phyloP scores from a whole-genome alignment of 2,329 filamentous ascomycete genomes.

The Sclerotinia subarctica region DNA sequence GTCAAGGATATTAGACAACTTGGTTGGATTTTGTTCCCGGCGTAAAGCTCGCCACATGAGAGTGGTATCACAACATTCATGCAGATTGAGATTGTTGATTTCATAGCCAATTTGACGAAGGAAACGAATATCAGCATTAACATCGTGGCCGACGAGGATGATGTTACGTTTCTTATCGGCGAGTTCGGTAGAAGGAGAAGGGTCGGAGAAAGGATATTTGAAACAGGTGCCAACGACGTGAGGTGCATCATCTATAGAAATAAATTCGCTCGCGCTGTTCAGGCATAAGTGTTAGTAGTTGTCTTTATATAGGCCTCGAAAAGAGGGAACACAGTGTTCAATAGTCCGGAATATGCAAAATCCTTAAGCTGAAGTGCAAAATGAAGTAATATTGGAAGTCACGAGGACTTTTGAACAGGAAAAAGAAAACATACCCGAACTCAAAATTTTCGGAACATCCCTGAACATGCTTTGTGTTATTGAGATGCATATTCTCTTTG shows the following conservation, averaged over 20 bases:
- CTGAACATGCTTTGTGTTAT: constrained; percentile 65
- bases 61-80: constrained; percentile 71
- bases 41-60: constrained; percentile 64
- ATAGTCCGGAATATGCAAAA: neutral
- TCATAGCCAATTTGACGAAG: constrained; percentile 64
- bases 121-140: constrained; percentile 64
- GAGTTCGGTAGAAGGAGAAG: neutral
- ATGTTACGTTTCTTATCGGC: constrained; percentile 50
- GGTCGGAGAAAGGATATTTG: constrained; percentile 50
- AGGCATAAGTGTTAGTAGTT: neutral
- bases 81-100: constrained; percentile 49
- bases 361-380: too few species aligned
- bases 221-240: constrained; percentile 53
- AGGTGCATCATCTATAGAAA: constrained; percentile 46
- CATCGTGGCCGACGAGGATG: constrained; percentile 76
- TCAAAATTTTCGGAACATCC: constrained; percentile 73
- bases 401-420: neutral
- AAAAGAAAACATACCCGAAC: constrained; percentile 59
- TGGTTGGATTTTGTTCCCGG: constrained; percentile 50
- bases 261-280: constrained; percentile 51
- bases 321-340: neutral
- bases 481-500: constrained; percentile 60
- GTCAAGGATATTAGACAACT: constrained; percentile 58
- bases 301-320: neutral
- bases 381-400: neutral